A percentile compares a stretch with the other conserved stretches of the same genome.
These are phyloP conservation scores for Ceratocystiopsis minuta DNA, from an alignment of 2,329 filamentous ascomycete genomes.

Conservation along the genomic window DNA sequence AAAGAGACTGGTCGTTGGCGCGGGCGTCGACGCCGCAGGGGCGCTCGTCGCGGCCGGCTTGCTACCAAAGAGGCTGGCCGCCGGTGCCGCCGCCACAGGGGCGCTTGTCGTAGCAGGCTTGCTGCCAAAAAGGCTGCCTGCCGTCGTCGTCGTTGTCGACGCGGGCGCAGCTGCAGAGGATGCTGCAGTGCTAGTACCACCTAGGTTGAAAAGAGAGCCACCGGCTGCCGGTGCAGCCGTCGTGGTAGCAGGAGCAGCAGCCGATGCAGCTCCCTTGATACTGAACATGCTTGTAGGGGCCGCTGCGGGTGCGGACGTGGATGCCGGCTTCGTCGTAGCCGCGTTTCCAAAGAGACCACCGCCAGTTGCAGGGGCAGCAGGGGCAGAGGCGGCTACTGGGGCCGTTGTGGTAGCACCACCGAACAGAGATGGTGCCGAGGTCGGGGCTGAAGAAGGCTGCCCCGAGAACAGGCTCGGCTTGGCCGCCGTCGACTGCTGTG, in stretches of 20 bases:
- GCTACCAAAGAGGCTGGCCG: constrained; percentile 4
- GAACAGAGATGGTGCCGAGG: background rate
- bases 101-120: constrained; percentile 2
- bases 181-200: no score
- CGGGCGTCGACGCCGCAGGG: constrained; percentile 11
- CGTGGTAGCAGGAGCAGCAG: background rate
- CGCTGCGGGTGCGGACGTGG: background rate
- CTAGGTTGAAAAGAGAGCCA: constrained; percentile 13
- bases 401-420: background rate
- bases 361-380: background rate
- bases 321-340: background rate
- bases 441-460: background rate
- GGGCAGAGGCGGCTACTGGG: background rate
- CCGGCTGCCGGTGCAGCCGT: constrained; percentile 5
- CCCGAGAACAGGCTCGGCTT: background rate
- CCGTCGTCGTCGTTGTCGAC: constrained; percentile 2
- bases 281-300: constrained; percentile 1
- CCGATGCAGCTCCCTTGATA: background rate
- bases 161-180: constrained; percentile 3
- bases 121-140: constrained; percentile 3
- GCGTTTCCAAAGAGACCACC: constrained; percentile 1
- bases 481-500: background rate
- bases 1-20: constrained; percentile 5
- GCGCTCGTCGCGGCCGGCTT: constrained; percentile 2
- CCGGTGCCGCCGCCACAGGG: constrained; percentile 9